Conservation (phyloP, 2,329 filamentous ascomycete species). For the Coniosporium tulheliwenetii region DNA sequence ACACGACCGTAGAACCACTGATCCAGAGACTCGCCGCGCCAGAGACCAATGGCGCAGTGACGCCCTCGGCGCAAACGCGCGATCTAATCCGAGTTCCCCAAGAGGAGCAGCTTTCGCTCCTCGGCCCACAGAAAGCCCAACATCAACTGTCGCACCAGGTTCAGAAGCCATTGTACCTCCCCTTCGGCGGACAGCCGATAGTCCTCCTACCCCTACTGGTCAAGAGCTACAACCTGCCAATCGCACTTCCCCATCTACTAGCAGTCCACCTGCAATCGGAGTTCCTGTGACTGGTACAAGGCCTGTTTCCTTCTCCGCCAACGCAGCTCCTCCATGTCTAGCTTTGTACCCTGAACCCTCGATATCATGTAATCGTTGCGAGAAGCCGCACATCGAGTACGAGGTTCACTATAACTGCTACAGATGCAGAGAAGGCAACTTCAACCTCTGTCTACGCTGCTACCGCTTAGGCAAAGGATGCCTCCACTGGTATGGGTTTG, state of each 20-base stretch:
- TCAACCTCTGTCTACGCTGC: conserved; percentile 67
- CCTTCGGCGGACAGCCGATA: neutral
- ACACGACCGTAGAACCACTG: conserved; percentile 26
- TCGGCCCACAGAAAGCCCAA: too few species aligned
- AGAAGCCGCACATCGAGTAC: conserved; percentile 61
- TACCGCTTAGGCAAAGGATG: conserved; percentile 68
- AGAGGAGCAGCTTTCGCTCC: too few species aligned
- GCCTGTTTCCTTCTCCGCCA: conserved; percentile 4
- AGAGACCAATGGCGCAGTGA: neutral
- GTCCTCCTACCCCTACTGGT: conserved; percentile 1
- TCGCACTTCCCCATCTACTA: conserved; percentile 6
- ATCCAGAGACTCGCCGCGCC: conserved; percentile 15
- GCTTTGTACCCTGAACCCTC: conserved; percentile 41
- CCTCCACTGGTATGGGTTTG: conserved; percentile 78
- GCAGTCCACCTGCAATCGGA: conserved; percentile 1
- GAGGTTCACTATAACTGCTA: conserved; percentile 73
- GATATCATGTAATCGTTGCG: conserved; percentile 58
- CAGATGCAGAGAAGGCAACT: conserved; percentile 53
- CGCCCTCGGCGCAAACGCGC: too few species aligned
- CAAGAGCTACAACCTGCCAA: conserved; percentile 4
- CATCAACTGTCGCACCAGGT: neutral
- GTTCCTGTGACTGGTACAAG: conserved; percentile 18
- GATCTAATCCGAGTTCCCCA: too few species aligned
- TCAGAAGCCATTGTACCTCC: neutral
- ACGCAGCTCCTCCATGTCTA: neutral